Percentiles rank a stretch among this genome's conserved stretches.
phyloP scores from a whole-genome alignment of 805 yeast species.

The Soucietia sequanensis region DNA sequence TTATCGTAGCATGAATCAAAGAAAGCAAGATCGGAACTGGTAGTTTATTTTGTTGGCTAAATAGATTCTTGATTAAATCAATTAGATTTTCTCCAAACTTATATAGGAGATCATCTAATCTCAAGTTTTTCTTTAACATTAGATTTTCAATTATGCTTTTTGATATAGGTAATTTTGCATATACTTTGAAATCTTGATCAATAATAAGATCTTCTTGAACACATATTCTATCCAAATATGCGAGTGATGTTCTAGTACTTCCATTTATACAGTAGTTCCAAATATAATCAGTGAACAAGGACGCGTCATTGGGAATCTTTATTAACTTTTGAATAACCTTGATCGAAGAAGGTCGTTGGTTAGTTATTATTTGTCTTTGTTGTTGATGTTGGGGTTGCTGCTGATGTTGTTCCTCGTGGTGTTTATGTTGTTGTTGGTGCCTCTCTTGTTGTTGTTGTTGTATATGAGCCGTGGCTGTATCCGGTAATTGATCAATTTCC shows the following conservation, averaged over 20 bases:
- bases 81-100: conserved; percentile 28
- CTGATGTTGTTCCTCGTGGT: not conserved
- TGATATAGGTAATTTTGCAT: conserved; percentile 30
- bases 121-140: conserved; percentile 39
- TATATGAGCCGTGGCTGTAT: conserved; percentile 2
- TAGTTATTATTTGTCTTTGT: not conserved
- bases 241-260: conserved; percentile 27
- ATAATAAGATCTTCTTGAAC: conserved; percentile 18
- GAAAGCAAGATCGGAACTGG: conserved; percentile 62
- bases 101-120: conserved; percentile 47
- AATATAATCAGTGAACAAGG: conserved; percentile 31
- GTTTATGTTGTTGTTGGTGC: conserved; percentile 4
- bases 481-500: conserved; percentile 1
- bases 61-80: conserved; percentile 17
- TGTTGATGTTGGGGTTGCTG: no score
- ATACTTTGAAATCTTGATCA: conserved; percentile 17
- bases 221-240: conserved; percentile 31
- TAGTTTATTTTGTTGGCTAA: conserved; percentile 14
- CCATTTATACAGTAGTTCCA: conserved; percentile 39
- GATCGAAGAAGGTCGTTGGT: not conserved
- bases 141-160: conserved; percentile 41
- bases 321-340: conserved; percentile 15
- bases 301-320: conserved; percentile 31
- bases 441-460: conserved; percentile 1
- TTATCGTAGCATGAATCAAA: conserved; percentile 52